phyloP scores from a whole-genome alignment of 257 asterid genomes.

The Fraxinus pennsylvanica region DNA sequence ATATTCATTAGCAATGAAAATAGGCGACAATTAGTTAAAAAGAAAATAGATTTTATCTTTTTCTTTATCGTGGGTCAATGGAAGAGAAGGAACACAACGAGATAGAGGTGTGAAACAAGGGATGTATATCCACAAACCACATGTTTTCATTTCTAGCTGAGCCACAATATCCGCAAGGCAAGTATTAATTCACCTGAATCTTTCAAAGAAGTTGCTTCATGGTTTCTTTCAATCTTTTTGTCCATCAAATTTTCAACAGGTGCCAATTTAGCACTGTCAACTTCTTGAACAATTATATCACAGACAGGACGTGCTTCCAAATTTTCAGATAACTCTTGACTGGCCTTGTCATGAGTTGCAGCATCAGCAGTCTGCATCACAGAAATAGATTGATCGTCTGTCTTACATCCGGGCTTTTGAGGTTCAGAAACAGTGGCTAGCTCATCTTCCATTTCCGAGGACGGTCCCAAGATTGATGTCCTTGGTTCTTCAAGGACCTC shows the following conservation, averaged over 20 bases:
- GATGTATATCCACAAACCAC: constrained; percentile 2
- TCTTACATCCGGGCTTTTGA: constrained; percentile 31
- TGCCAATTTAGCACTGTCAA: constrained; percentile 35
- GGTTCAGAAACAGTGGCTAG: constrained; percentile 28
- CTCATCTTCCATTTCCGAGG: constrained; percentile 25
- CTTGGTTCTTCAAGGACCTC: constrained; percentile 29
- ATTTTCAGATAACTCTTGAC: constrained; percentile 27
- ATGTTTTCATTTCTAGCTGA: neutral
- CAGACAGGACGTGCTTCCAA: constrained; percentile 28
- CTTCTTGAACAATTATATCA: constrained; percentile 34
- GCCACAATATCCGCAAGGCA: constrained; percentile 23
- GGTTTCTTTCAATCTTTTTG: constrained; percentile 27
- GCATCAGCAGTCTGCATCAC: constrained; percentile 35
- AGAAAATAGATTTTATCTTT: too few relatives aligned
- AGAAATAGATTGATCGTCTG: constrained; percentile 33
- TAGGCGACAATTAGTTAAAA: too few relatives aligned
- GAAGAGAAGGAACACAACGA: too few relatives aligned
- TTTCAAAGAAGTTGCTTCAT: constrained; percentile 25
- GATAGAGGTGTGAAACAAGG: neutral
- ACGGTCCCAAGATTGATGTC: constrained; percentile 22
- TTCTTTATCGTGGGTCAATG: too few relatives aligned
- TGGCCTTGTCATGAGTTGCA: constrained; percentile 32
- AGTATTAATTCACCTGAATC: constrained; percentile 35
- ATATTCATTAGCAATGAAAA: too few relatives aligned
- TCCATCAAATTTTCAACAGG: constrained; percentile 36